phyloP scores from a whole-genome alignment of 306 rosid genomes.

The Mucuna pruriens region DNA sequence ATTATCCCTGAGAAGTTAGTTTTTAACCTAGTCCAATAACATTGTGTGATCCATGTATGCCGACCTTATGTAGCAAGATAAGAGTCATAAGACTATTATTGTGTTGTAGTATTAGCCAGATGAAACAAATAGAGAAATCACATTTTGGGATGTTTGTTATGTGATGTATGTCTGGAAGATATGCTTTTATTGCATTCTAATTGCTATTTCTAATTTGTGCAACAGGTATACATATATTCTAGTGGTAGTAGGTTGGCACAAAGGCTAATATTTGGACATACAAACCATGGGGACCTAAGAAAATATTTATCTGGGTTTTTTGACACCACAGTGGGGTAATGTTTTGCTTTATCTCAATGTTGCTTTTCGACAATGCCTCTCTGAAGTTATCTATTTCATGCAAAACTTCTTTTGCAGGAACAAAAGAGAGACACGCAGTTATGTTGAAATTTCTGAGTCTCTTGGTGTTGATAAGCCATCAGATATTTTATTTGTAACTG shows the following conservation, averaged over 20 bases:
- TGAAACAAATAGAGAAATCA: not conserved
- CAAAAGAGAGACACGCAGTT: conserved; percentile 74
- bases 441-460: conserved; percentile 62
- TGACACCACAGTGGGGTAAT: conserved; percentile 82
- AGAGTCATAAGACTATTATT: not conserved
- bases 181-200: not conserved
- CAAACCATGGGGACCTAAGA: conserved; percentile 78
- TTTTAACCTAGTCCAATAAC: not conserved
- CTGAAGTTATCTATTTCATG: conserved; percentile 3
- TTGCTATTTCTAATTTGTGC: conserved; percentile 26
- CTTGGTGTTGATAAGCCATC: conserved; percentile 81
- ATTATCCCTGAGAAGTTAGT: not conserved
- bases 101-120: not conserved
- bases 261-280: conserved; percentile 75
- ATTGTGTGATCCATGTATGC: not conserved
- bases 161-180: conserved; percentile 9
- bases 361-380: conserved; percentile 11
- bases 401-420: conserved; percentile 52
- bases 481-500: conserved; percentile 73
- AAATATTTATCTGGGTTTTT: conserved; percentile 79
- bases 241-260: conserved; percentile 94
- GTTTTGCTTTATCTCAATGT: not conserved
- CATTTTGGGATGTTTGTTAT: not conserved
- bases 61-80: not conserved
- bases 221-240: conserved; percentile 81